Conservation (phyloP, 805 yeast genomes). For the Candida verbasci region DNA sequence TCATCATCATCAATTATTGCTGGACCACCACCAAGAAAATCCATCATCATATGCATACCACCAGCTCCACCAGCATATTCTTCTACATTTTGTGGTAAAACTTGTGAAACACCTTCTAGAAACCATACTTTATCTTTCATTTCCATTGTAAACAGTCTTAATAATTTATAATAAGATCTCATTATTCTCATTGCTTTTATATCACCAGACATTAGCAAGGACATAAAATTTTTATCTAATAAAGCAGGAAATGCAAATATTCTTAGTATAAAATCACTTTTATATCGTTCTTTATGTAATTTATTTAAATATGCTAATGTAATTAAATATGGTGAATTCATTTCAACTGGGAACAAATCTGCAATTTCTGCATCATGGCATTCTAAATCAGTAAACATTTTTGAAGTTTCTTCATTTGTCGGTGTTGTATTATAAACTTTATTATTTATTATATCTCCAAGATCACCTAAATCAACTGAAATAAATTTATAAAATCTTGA, state of each 20-base stretch:
- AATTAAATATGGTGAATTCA: slow-evolving; percentile 80
- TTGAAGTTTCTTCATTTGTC: slow-evolving; percentile 11
- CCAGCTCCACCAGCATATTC: slow-evolving; percentile 84
- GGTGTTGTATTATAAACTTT: slow-evolving; percentile 18
- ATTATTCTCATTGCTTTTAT: slow-evolving; percentile 84
- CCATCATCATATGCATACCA: slow-evolving; percentile 89
- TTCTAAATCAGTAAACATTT: slow-evolving; percentile 52
- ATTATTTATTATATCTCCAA: slow-evolving; percentile 64
- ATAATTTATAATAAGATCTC: slow-evolving; percentile 78
- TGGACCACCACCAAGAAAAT: slow-evolving; percentile 70
- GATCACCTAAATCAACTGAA: slow-evolving; percentile 84
- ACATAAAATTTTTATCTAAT: slow-evolving; percentile 73
- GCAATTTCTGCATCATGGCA: slow-evolving; percentile 85
- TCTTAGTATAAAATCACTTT: slow-evolving; percentile 79
- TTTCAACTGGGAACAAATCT: slow-evolving; percentile 82
- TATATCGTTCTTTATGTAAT: slow-evolving; percentile 73
- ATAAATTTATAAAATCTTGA: slow-evolving; percentile 41
- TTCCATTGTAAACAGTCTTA: slow-evolving; percentile 77
- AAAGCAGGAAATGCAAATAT: slow-evolving; percentile 93
- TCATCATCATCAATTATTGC: slow-evolving; percentile 29
- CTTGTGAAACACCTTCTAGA: slow-evolving; percentile 84
- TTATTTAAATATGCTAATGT: slow-evolving; percentile 84
- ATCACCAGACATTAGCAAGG: slow-evolving; percentile 79
- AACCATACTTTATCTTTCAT: slow-evolving; percentile 93
- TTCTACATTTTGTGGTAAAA: slow-evolving; percentile 87